phyloP scores from a whole-genome alignment of 2,329 filamentous ascomycete genomes.

The Arthrobotrys iridis region DNA sequence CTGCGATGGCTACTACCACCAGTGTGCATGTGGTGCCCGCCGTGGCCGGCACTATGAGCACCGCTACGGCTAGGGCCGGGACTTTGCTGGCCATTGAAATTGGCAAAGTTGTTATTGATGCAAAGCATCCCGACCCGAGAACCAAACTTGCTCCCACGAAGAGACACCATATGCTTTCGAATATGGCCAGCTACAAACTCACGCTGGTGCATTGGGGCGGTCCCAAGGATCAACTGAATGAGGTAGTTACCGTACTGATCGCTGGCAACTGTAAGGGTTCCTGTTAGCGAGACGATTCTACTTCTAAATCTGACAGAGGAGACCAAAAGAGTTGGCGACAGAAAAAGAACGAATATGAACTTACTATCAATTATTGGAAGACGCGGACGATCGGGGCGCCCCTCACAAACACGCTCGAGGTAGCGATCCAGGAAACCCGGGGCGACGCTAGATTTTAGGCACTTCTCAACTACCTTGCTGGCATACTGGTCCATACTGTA shows the following conservation, averaged over 20 bases:
- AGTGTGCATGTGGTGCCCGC: slow-evolving; percentile 17
- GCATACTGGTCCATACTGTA: slow-evolving; percentile 99
- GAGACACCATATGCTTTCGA: slow-evolving; percentile 98
- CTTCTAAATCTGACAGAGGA: not conserved
- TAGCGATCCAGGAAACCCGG: slow-evolving; percentile 90
- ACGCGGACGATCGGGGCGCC: slow-evolving; percentile 86
- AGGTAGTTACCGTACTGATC: slow-evolving; percentile 99
- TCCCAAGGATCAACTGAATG: slow-evolving; percentile 94
- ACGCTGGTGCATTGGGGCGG: slow-evolving; percentile 85
- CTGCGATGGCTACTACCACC: slow-evolving; percentile 16
- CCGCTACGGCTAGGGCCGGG: slow-evolving; percentile 8
- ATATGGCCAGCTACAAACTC: slow-evolving; percentile 94
- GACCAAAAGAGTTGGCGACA: not conserved
- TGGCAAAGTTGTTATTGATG: slow-evolving; percentile 70
- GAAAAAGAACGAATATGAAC: slow-evolving; percentile 58
- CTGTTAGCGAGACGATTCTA: slow-evolving; percentile 13
- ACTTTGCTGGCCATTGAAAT: slow-evolving; percentile 24
- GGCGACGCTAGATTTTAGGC: slow-evolving; percentile 82
- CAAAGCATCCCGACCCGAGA: slow-evolving; percentile 99
- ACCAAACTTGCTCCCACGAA: slow-evolving; percentile 97
- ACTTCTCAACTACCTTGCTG: slow-evolving; percentile 99
- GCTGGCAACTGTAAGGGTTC: slow-evolving; percentile 71
- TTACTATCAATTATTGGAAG: slow-evolving; percentile 94
- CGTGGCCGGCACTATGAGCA: slow-evolving; percentile 20
- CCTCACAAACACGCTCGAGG: slow-evolving; percentile 91